These are phyloP conservation scores for Sporisorium sorghi DNA, from an alignment of 1,284 basidiomycete genomes.

Conservation along the genomic window DNA sequence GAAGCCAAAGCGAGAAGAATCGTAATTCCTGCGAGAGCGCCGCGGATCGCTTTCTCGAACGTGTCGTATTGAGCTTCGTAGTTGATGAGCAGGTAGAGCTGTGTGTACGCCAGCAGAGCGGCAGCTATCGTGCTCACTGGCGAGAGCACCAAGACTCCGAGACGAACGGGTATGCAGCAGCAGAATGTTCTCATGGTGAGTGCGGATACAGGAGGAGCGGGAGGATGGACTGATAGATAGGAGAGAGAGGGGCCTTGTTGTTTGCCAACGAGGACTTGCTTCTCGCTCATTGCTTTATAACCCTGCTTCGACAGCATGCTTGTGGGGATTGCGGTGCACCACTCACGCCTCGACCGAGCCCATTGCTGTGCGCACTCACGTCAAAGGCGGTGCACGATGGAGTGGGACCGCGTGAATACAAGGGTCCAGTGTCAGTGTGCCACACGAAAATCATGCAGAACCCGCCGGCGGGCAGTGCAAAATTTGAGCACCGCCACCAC, in stretches of 20 bases:
- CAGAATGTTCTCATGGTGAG: constrained; percentile 32
- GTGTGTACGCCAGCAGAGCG: constrained; percentile 20
- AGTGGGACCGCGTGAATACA: background rate
- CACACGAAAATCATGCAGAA: background rate
- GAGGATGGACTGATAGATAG: background rate
- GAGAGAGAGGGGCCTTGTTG: background rate
- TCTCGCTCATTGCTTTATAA: background rate
- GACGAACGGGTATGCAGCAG: constrained; percentile 35
- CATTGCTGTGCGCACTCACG: background rate
- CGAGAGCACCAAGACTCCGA: constrained; percentile 29
- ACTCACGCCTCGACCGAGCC: no score
- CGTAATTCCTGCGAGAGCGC: constrained; percentile 30
- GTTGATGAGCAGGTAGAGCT: constrained; percentile 30
- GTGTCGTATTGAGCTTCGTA: constrained; percentile 14
- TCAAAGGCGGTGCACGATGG: background rate
- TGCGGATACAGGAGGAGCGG: background rate
- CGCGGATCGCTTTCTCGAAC: constrained; percentile 25
- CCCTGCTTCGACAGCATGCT: no score
- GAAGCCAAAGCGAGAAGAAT: constrained; percentile 27
- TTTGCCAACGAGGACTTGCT: background rate
- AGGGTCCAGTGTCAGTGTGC: constrained; percentile 1
- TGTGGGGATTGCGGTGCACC: no score
- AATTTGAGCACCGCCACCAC: constrained; percentile 11
- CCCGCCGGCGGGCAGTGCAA: background rate
- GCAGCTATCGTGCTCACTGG: constrained; percentile 17